Base-by-base conservation (phyloP, 176 grass and related monocot genomes). In the Lolium perenne region DNA sequence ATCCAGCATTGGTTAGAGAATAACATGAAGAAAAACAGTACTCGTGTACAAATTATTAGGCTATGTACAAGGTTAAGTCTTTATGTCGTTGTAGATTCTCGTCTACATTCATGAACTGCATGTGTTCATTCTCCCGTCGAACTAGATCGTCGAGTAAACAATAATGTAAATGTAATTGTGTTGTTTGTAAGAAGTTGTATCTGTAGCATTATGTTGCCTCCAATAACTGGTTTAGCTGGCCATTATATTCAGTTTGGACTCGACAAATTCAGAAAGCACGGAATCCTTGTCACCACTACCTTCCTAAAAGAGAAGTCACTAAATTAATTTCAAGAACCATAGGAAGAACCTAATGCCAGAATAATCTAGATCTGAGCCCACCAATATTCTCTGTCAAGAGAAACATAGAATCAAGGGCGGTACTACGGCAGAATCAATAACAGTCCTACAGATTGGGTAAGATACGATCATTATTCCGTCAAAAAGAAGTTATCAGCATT, bases 1-100 rank as follows among this genome's bases (percentile, higher is more conserved):
- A 81, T 85, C 50, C 86, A 88, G 61, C 71, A 81, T 74, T 91
- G 86, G 62, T 82, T 85, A 68, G 77, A 79, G 47, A 91, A 88
- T 91, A 91, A 71, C 55, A 81, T 25, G 90, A 88, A 51, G 32
- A 38, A 76, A 84, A 63, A 20, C 8, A 38, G 60, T 81, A 57
- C n/a, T 25, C 76, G 60, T 69, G 38, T 78, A 82, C 76, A 85
- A 85, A 81, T 43, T 74, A 84, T 51, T 88, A 85, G 90, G 71
- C 72, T 64, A 56, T 88, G 70, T 64, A 71, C 61, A 81, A 81
- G 53, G 18, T 71, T 46, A 55, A 75, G 17, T 64, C 26, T 56
- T 46, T 25, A 32, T 77, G 62, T 43, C n/a, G 53, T 17, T 18
- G 51, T 87, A 88, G 53, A 80, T 85, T 55, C 32, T 77, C 59